A percentile compares a stretch with the other conserved stretches of the same genome.
Evolutionary conservation across 2,329 filamentous ascomycete species (phyloP).

Genomic region (Stagonosporopsis tanaceti): DNA sequence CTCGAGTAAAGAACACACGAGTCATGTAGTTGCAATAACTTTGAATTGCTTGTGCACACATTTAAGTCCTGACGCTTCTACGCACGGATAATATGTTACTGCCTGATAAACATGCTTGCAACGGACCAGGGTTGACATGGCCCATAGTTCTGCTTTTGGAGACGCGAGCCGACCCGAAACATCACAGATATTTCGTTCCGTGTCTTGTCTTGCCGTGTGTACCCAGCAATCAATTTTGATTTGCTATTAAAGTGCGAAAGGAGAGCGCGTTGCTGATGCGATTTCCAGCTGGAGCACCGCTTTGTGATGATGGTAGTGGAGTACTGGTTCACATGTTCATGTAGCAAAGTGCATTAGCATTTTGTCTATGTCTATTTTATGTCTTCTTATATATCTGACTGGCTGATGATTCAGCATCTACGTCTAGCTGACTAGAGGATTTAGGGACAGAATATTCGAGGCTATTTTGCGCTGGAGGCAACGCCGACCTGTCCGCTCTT

Average conservation of each 20-base stretch:
- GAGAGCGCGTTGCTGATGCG: too few relatives aligned
- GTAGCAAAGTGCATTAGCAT: too few relatives aligned
- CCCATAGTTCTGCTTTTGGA: neutral
- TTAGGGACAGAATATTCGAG: neutral
- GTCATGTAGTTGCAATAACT: neutral
- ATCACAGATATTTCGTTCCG: too few relatives aligned
- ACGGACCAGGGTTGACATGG: neutral
- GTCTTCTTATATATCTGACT: neutral
- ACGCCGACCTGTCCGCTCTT: neutral
- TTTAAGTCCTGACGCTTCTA: neutral
- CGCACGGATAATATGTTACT: neutral
- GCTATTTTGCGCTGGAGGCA: neutral
- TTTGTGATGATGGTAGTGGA: too few relatives aligned
- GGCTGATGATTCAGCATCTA: neutral
- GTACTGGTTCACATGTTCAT: neutral
- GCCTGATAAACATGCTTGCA: neutral
- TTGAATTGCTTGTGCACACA: neutral
- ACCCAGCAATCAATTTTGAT: too few relatives aligned
- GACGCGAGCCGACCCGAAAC: too few relatives aligned
- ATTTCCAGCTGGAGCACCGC: too few relatives aligned
- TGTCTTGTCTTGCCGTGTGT: too few relatives aligned
- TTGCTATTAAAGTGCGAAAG: too few relatives aligned
- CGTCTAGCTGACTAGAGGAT: neutral
- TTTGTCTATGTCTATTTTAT: too few relatives aligned
- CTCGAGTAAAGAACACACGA: neutral